These are phyloP conservation scores for Gorgonomyces haynaldii DNA, from an alignment of 192 early-diverging fungal species.

Conservation along the genomic window DNA sequence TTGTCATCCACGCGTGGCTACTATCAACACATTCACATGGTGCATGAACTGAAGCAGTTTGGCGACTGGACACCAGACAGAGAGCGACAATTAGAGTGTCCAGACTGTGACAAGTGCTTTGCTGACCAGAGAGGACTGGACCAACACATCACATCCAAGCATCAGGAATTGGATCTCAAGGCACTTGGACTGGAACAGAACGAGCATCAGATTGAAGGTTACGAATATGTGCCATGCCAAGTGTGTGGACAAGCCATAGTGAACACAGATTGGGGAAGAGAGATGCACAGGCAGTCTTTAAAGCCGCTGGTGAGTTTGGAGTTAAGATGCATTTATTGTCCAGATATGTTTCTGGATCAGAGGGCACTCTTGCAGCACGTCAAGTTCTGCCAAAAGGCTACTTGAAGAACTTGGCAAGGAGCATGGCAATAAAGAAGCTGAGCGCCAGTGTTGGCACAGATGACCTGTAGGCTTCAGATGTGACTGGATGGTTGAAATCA, in stretches of 20 bases:
- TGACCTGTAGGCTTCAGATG: no score
- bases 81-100: constrained; percentile 11
- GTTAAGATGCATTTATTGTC: constrained; percentile 33
- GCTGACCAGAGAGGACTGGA: constrained; percentile 14
- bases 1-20: constrained; percentile 25
- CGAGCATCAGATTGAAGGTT: constrained; percentile 1
- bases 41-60: constrained; percentile 35
- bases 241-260: constrained; percentile 42
- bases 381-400: no score
- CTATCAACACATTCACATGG: constrained; percentile 37
- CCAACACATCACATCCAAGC: constrained; percentile 41
- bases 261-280: constrained; percentile 36
- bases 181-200: constrained; percentile 17
- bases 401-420: no score
- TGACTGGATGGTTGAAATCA: no score
- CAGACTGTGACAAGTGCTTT: constrained; percentile 26
- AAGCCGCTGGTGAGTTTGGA: constrained; percentile 40
- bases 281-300: constrained; percentile 39
- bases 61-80: constrained; percentile 33
- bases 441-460: no score
- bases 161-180: constrained; percentile 16
- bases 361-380: constrained; percentile 44
- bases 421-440: not conserved
- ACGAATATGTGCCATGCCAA: constrained; percentile 37
- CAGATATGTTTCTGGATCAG: constrained; percentile 30